Evolutionary conservation across 768 basidiomycete species (phyloP), one percentile per base, ranked within the genome.

Genomic region (Phanerodontia chrysosporium): DNA sequence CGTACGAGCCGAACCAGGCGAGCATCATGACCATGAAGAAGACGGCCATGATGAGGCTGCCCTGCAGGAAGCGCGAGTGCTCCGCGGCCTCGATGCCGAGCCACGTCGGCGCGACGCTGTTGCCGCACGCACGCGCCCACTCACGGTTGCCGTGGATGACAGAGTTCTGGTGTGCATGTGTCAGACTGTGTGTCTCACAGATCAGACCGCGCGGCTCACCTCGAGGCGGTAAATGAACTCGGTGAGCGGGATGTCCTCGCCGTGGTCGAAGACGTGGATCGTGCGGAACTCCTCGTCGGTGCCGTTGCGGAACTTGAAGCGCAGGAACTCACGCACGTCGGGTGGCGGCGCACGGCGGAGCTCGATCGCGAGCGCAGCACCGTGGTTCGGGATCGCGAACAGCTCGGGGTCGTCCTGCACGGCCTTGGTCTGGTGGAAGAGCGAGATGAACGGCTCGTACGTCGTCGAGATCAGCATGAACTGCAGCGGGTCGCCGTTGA

Each of bases 381-480:
- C 83, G 64, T 77, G 91, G 72, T 91, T 78, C 65, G 90, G 87
- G 62, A 91, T 81, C 44, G 77, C 83, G 51, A 75, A 72, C 63
- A 87, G 71, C 55, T 86, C 80, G 1, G 88, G 86, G 68, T 84
- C 73, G 27, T 80, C 73, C 61, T 81, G 75, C 64, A 73, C 64
- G 57, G 87, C 74, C 58, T 87, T 89, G 21, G 90, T 83, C 72
- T 89, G 82, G 69, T 86, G 83, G 83, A 95, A 89, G 72, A 95
- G 79, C 3, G 90, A 92, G 67, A 94, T 86, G 82, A 95, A 92
- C 14, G 92, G 87, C 72, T 94, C 92, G 78, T 95, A 95, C 62
- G 90, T 89, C 16, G 87, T 86, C 74, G 90, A 83, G 64, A 91
- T 78, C 64, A 92, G 70, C 72, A 87, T 78, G 74, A 95, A 81